These are phyloP conservation scores for Agastache rugosa DNA, from an alignment of 257 asterid genomes.

Conservation along the genomic window DNA sequence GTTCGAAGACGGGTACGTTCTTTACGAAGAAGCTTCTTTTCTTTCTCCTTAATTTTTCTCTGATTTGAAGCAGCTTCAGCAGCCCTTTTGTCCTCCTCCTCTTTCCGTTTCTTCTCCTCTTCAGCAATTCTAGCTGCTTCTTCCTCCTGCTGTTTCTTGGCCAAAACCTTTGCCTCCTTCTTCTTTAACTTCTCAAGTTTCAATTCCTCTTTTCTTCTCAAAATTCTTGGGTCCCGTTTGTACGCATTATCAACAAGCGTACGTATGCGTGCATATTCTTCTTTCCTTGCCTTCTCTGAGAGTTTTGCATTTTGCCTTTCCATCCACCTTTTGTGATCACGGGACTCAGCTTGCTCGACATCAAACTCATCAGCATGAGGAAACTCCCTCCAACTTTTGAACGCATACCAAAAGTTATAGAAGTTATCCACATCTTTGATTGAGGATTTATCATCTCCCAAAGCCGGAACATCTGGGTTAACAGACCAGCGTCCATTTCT, in stretches of 20 bases:
- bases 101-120: slow-evolving; percentile 78
- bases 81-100: slow-evolving; percentile 76
- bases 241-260: slow-evolving; percentile 92
- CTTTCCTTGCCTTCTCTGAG: slow-evolving; percentile 93
- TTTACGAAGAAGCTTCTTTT: slow-evolving; percentile 84
- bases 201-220: slow-evolving; percentile 78
- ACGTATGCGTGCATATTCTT: slow-evolving; percentile 77
- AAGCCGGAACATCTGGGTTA: slow-evolving; percentile 62
- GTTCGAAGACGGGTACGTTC: slow-evolving; percentile 83
- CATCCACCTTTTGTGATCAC: slow-evolving; percentile 98
- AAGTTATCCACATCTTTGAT: slow-evolving; percentile 76
- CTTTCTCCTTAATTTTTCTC: slow-evolving; percentile 80
- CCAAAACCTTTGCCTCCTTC: slow-evolving; percentile 84
- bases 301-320: slow-evolving; percentile 95
- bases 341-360: slow-evolving; percentile 91
- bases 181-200: slow-evolving; percentile 90
- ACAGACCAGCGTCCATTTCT: slow-evolving; percentile 99
- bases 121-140: slow-evolving; percentile 75
- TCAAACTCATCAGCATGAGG: slow-evolving; percentile 98
- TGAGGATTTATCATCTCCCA: slow-evolving; percentile 79
- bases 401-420: slow-evolving; percentile 88
- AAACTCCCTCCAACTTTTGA: slow-evolving; percentile 97
- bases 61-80: slow-evolving; percentile 87
- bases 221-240: slow-evolving; percentile 83
- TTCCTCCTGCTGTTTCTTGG: slow-evolving; percentile 87